Conservation (phyloP, 106 monocot species). For the Platanthera zijinensis region DNA sequence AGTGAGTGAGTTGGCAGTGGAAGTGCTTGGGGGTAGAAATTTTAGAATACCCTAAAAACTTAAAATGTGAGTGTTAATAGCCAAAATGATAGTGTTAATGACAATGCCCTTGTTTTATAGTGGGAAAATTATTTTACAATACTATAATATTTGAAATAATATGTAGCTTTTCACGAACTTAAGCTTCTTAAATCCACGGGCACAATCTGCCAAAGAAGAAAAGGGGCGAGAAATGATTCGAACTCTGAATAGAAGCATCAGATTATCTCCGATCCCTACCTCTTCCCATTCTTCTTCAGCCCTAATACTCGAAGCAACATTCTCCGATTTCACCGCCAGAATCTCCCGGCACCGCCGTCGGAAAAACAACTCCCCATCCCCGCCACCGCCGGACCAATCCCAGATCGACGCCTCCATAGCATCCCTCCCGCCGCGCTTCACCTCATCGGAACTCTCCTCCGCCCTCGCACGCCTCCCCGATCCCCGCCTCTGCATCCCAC, state of each 20-base stretch:
- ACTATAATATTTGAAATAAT: too few species aligned
- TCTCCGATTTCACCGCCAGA: not conserved
- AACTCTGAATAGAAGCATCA: not conserved
- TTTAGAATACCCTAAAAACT: too few species aligned
- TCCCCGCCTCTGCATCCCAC: slow-evolving; percentile 39
- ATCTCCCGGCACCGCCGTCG: not conserved
- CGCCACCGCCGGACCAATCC: slow-evolving; percentile 3
- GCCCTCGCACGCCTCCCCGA: slow-evolving; percentile 30
- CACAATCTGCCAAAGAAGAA: too few species aligned
- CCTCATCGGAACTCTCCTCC: slow-evolving; percentile 35
- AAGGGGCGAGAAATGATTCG: not conserved
- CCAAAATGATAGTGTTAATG: too few species aligned
- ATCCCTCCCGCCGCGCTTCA: slow-evolving; percentile 48
- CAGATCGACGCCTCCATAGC: slow-evolving; percentile 23
- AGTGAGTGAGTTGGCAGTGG: too few species aligned
- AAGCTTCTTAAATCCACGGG: too few species aligned
- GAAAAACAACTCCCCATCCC: not conserved
- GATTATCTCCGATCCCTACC: not conserved
- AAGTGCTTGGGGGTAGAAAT: too few species aligned
- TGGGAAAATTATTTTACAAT: too few species aligned
- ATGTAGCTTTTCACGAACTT: too few species aligned
- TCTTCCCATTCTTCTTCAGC: not conserved
- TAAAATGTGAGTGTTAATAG: too few species aligned
- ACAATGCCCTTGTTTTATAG: too few species aligned
- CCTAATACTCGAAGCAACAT: not conserved